These are phyloP conservation scores for Heritiera fomes DNA, from an alignment of 345 rosid genomes.

Conservation along the genomic window DNA sequence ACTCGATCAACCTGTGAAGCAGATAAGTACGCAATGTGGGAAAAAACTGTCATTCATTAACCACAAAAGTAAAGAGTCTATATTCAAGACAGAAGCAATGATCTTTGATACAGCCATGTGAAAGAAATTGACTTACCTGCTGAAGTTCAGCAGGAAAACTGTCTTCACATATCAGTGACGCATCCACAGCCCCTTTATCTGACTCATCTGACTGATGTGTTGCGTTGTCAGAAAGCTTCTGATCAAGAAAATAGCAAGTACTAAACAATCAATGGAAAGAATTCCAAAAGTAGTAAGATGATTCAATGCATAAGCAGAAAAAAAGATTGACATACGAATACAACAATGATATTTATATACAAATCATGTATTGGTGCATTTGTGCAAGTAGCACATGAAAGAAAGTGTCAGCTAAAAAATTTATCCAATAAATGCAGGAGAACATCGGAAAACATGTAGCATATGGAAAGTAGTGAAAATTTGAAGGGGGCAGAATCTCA, in stretches of 20 bases:
- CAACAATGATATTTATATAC: background rate
- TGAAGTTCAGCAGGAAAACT: slow-evolving; percentile 45
- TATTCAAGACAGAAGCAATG: background rate
- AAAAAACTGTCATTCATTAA: background rate
- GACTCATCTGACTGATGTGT: slow-evolving; percentile 32
- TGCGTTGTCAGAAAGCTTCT: slow-evolving; percentile 55
- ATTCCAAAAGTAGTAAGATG: background rate
- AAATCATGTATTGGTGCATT: background rate
- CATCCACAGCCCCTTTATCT: slow-evolving; percentile 48
- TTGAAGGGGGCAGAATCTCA: background rate
- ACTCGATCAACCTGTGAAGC: slow-evolving; percentile 82
- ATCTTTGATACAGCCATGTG: background rate
- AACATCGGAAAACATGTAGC: background rate
- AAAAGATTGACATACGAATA: slow-evolving; percentile 3
- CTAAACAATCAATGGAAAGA: slow-evolving; percentile 24
- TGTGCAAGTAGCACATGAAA: background rate
- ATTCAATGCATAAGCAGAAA: background rate
- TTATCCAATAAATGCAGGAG: background rate
- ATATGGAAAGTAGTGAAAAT: background rate
- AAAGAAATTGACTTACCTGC: slow-evolving; percentile 59
- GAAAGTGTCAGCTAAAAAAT: background rate
- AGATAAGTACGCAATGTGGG: background rate
- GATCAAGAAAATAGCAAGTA: slow-evolving; percentile 29
- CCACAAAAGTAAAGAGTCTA: slow-evolving; percentile 7
- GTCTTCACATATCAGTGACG: slow-evolving; percentile 30